Percentiles rank a stretch among this genome's conserved stretches.
phyloP scores from a whole-genome alignment of 352 stramenopile species.

The Saprolegnia parasitica region DNA sequence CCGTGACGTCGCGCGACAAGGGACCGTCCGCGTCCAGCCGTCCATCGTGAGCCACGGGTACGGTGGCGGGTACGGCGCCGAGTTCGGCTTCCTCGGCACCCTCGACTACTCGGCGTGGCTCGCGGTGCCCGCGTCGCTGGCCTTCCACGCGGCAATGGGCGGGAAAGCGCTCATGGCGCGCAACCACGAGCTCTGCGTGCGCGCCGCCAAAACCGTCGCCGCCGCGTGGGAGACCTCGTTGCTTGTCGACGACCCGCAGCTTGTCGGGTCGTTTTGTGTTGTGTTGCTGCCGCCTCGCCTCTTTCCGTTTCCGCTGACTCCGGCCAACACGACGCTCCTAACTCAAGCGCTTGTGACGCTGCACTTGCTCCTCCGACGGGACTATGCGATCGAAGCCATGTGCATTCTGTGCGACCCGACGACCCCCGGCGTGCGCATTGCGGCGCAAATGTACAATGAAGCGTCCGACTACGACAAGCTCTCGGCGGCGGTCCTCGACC shows the following conservation, averaged over 20 bases:
- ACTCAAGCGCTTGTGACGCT: not conserved
- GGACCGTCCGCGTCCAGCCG: not conserved
- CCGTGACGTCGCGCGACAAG: slow-evolving; percentile 8
- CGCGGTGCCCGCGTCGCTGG: not conserved
- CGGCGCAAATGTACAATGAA: slow-evolving; percentile 28
- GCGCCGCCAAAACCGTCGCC: slow-evolving; percentile 25
- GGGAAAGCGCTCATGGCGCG: slow-evolving; percentile 29
- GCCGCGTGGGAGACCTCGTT: slow-evolving; percentile 23
- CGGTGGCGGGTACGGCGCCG: not conserved
- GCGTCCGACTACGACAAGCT: slow-evolving; percentile 16
- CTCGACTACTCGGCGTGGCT: slow-evolving; percentile 20
- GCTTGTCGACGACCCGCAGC: slow-evolving; percentile 2
- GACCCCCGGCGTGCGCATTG: slow-evolving; percentile 10
- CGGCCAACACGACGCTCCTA: not conserved
- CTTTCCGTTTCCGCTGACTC: not conserved
- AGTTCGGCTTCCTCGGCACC: slow-evolving; percentile 16
- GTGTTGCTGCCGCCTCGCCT: not conserved
- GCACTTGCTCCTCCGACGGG: slow-evolving; percentile 6
- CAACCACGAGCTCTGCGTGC: slow-evolving; percentile 35
- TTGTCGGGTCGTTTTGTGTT: slow-evolving; percentile 17
- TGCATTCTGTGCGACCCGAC: not conserved
- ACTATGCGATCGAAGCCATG: slow-evolving; percentile 21
- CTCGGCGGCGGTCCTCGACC: slow-evolving; percentile 11
- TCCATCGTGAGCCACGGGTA: slow-evolving; percentile 14
- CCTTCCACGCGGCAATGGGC: slow-evolving; percentile 22